Percentiles rank a stretch among this genome's conserved stretches.
These are phyloP conservation scores for Dipodascus geniculatus DNA, from an alignment of 805 yeast species.

Conservation along the genomic window DNA sequence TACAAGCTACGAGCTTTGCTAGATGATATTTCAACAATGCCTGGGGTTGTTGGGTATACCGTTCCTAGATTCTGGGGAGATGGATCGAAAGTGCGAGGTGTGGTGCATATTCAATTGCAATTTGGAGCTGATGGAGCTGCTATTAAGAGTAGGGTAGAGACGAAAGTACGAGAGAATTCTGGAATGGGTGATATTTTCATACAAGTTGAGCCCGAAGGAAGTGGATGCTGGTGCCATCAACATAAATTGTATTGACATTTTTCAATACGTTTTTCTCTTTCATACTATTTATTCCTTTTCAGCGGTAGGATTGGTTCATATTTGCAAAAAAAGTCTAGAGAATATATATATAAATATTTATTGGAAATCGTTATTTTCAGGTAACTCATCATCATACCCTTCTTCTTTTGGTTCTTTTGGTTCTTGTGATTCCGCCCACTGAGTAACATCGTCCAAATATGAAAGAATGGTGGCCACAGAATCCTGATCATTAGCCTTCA, in stretches of 20 bases:
- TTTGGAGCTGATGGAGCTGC: slow-evolving; percentile 53
- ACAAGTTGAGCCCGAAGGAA: slow-evolving; percentile 56
- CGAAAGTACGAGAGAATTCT: slow-evolving; percentile 33
- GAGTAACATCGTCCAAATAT: slow-evolving; percentile 93
- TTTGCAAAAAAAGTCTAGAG: no score
- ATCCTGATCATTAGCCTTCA: slow-evolving; percentile 67
- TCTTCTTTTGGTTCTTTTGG: slow-evolving; percentile 92
- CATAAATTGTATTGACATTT: background rate
- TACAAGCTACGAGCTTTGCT: slow-evolving; percentile 49
- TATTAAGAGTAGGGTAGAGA: slow-evolving; percentile 49
- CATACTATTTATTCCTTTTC: no score
- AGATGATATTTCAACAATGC: slow-evolving; percentile 52
- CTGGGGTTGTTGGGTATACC: slow-evolving; percentile 76
- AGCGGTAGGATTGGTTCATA: no score
- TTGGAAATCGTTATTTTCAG: background rate
- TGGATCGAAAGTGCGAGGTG: slow-evolving; percentile 47
- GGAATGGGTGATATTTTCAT: slow-evolving; percentile 45
- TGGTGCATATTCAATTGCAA: slow-evolving; percentile 64
- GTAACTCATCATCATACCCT: slow-evolving; percentile 4
- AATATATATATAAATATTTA: background rate
- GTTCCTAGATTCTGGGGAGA: slow-evolving; percentile 89
- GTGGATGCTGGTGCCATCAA: slow-evolving; percentile 54
- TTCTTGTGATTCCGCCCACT: slow-evolving; percentile 94
- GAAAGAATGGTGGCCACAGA: slow-evolving; percentile 74
- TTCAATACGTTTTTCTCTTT: no score